Evolutionary conservation across 352 stramenopile species (phyloP), one percentile per base, ranked within the genome.

Genomic region (Pythium myriotylum): DNA sequence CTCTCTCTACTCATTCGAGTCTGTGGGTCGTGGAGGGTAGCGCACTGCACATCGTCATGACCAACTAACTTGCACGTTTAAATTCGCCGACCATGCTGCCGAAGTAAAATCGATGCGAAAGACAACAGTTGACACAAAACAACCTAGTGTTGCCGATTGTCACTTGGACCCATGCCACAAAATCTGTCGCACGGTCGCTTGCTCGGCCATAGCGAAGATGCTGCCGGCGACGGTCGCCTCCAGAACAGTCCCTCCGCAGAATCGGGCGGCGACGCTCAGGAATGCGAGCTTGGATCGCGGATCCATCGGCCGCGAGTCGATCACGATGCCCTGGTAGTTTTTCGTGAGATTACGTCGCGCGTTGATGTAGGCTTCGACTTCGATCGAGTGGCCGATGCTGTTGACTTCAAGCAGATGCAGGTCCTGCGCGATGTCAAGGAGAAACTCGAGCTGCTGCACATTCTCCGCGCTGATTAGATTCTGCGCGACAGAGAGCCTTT

Each of bases 341-440:
- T 47, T 24, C 19, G 47, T 27, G 17, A 64, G 47, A 9, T 49
- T 47, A 1, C 47, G 33, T 8, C 56, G 46, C 22, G 33, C 37
- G 2, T 19, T 23, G 32, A 64, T 64, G 37, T 64, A 57, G 16
- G 13, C 29, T 3, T 57, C 47, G 14, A 57, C 32, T 4, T 50
- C 37, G 12, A 20, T 10, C 2, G 55, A 33, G 14, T 37, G 19
- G 23, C 55, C 55, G 13, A 62, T 56, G 35, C 55, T 62, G 55
- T 62, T 46, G 22, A 62, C 17, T 26, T 62, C 55, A 9, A 62
- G 23, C 24, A 56, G 24, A 35, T 62, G 27, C 4, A 64, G 35
- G 19, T 48, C 17, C 12, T 37, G 56, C n/a, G 23, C 16, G 4
- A 45, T 37, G 19, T 57, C 56, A 2, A 64, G 27, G 12, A 64